A percentile compares a stretch with the other conserved stretches of the same genome.
phyloP scores from a whole-genome alignment of 805 yeast species.

The Candida succiphila region DNA sequence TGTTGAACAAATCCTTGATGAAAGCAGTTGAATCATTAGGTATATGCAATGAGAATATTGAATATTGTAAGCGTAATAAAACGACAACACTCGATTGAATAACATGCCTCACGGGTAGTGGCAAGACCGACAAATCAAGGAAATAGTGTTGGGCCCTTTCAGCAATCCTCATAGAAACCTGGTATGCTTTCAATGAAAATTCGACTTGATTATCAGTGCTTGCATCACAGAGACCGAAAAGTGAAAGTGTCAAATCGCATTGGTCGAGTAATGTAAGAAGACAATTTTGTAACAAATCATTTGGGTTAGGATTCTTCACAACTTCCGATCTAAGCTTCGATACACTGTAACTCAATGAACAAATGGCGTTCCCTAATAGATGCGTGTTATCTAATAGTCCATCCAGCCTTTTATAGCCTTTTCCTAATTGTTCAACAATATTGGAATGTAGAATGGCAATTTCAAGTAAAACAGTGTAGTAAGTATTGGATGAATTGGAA shows the following conservation, averaged over 20 bases:
- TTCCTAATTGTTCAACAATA: slow-evolving; percentile 12
- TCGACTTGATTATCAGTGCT: slow-evolving; percentile 2
- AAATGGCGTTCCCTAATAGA: slow-evolving; percentile 12
- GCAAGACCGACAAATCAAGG: slow-evolving; percentile 4
- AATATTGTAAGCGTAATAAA: background rate
- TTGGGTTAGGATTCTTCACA: background rate
- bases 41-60: background rate
- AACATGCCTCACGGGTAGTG: slow-evolving; percentile 13
- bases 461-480: slow-evolving; percentile 12
- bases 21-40: background rate
- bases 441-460: slow-evolving; percentile 10
- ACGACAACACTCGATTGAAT: slow-evolving; percentile 12
- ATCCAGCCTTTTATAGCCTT: slow-evolving; percentile 7
- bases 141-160: slow-evolving; percentile 2
- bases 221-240: slow-evolving; percentile 11
- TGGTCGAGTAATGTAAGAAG: slow-evolving; percentile 3
- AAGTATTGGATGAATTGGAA: background rate
- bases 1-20: background rate
- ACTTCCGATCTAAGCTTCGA: slow-evolving; percentile 1
- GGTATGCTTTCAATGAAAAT: slow-evolving; percentile 4
- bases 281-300: background rate
- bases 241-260: slow-evolving; percentile 10
- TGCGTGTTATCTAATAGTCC: slow-evolving; percentile 7
- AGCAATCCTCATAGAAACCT: slow-evolving; percentile 3
- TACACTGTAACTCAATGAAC: slow-evolving; percentile 15